Evolutionary conservation across 1,284 basidiomycete species (phyloP).

Genomic region (Apiotrichum gamsii): DNA sequence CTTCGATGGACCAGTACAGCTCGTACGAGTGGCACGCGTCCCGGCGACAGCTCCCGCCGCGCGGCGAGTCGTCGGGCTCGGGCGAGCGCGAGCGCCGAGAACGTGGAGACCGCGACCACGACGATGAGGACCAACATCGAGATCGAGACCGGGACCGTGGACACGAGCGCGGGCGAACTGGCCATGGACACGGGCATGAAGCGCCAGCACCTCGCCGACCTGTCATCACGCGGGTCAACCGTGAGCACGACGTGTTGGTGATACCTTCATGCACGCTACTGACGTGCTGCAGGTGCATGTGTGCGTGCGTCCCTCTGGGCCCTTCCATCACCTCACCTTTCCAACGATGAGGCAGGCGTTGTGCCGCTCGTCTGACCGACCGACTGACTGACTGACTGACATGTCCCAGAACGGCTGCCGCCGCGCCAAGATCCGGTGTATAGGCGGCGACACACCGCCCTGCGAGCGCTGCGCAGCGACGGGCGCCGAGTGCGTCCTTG

Average conservation of each 20-base stretch:
- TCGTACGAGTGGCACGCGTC: not conserved
- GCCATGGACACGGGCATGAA: too few relatives aligned
- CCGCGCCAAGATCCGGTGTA: slow-evolving; percentile 51
- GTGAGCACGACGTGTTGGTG: not conserved
- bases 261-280: too few relatives aligned
- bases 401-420: slow-evolving; percentile 20
- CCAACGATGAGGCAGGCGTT: too few relatives aligned
- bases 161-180: too few relatives aligned
- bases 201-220: too few relatives aligned
- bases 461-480: slow-evolving; percentile 75
- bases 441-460: slow-evolving; percentile 71
- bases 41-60: not conserved
- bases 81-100: not conserved
- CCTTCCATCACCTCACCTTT: too few relatives aligned
- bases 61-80: not conserved
- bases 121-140: not conserved
- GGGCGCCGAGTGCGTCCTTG: slow-evolving; percentile 73
- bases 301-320: not conserved
- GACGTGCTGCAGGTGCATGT: slow-evolving; percentile 1
- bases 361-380: too few relatives aligned
- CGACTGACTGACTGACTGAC: not conserved
- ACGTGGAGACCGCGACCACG: not conserved
- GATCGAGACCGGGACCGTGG: not conserved
- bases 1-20: not conserved
- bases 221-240: slow-evolving; percentile 6